These are phyloP conservation scores for Pseudevernia furfuracea DNA, from an alignment of 495 filamentous ascomycete genomes.

Conservation along the genomic window DNA sequence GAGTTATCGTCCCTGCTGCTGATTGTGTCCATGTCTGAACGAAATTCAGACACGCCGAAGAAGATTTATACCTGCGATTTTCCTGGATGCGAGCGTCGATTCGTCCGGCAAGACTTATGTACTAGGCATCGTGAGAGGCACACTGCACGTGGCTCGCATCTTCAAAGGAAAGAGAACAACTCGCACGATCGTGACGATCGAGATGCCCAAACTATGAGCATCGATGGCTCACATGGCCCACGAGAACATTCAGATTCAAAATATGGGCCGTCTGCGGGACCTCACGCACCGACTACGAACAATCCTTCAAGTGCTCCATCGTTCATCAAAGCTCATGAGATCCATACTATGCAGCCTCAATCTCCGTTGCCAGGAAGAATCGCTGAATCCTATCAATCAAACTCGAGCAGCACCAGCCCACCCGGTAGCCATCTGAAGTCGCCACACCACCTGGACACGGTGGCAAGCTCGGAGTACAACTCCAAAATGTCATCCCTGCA, in stretches of 20 bases:
- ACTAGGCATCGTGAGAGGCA: constrained; percentile 90
- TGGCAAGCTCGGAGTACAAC: constrained; percentile 17
- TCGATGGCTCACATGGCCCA: constrained; percentile 15
- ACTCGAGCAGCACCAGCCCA: constrained; percentile 12
- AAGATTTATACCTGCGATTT: constrained; percentile 95
- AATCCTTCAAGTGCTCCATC: constrained; percentile 4
- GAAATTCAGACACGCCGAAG: constrained; percentile 62
- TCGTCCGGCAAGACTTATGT: constrained; percentile 92
- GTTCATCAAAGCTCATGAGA: constrained; percentile 11
- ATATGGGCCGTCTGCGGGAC: constrained; percentile 9
- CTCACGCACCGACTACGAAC: constrained; percentile 1
- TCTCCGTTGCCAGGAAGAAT: constrained; percentile 16
- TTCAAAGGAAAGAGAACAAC: constrained; percentile 78
- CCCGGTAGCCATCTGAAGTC: constrained; percentile 20
- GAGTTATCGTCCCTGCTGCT: constrained; percentile 31
- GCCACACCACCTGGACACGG: constrained; percentile 13
- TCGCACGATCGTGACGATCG: constrained; percentile 19
- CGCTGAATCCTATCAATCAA: constrained; percentile 16
- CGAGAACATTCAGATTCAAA: constrained; percentile 15
- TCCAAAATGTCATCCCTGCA: constrained; percentile 16
- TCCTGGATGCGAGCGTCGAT: constrained; percentile 80
- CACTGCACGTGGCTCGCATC: constrained; percentile 88
- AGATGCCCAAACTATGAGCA: constrained; percentile 10
- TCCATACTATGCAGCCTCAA: constrained; percentile 13
- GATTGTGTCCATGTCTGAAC: constrained; percentile 2